Conservation (phyloP, 1,284 basidiomycete species). For the Ceratobasidium sp. region DNA sequence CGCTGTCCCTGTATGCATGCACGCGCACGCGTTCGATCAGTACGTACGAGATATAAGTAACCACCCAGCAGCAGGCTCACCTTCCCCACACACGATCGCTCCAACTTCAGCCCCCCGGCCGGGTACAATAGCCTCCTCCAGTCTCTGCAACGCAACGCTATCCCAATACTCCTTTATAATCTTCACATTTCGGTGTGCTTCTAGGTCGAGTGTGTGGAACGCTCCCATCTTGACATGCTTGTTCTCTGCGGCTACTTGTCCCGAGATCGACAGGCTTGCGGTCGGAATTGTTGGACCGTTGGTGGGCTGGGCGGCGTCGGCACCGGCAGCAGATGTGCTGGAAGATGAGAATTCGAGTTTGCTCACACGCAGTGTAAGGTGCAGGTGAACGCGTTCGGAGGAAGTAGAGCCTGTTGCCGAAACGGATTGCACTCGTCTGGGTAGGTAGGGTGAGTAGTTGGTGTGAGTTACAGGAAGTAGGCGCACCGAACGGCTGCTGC, state of each 20-base stretch:
- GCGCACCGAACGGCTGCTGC: slow-evolving; percentile 86
- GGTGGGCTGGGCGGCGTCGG: slow-evolving; percentile 52
- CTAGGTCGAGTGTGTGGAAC: slow-evolving; percentile 95
- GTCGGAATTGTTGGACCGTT: slow-evolving; percentile 52
- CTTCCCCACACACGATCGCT: slow-evolving; percentile 95
- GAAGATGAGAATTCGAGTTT: slow-evolving; percentile 78
- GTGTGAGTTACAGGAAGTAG: not conserved
- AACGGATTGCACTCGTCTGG: slow-evolving; percentile 72
- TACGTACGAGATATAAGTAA: not conserved
- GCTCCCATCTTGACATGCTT: slow-evolving; percentile 93
- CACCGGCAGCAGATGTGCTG: slow-evolving; percentile 56
- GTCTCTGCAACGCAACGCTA: slow-evolving; percentile 81
- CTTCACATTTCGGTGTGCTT: slow-evolving; percentile 90
- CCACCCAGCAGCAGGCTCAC: slow-evolving; percentile 51
- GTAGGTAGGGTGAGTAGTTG: not conserved
- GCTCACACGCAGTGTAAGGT: slow-evolving; percentile 84
- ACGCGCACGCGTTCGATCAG: not conserved
- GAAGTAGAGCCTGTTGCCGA: slow-evolving; percentile 94
- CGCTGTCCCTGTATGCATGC: slow-evolving; percentile 73
- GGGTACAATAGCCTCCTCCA: slow-evolving; percentile 90
- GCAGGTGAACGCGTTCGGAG: slow-evolving; percentile 86
- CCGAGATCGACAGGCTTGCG: slow-evolving; percentile 86
- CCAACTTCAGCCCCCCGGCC: slow-evolving; percentile 96
- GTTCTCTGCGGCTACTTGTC: slow-evolving; percentile 91
- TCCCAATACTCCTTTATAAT: slow-evolving; percentile 96